Evolutionary conservation across 257 asterid species (phyloP).

Genomic region (Capsicum baccatum): DNA sequence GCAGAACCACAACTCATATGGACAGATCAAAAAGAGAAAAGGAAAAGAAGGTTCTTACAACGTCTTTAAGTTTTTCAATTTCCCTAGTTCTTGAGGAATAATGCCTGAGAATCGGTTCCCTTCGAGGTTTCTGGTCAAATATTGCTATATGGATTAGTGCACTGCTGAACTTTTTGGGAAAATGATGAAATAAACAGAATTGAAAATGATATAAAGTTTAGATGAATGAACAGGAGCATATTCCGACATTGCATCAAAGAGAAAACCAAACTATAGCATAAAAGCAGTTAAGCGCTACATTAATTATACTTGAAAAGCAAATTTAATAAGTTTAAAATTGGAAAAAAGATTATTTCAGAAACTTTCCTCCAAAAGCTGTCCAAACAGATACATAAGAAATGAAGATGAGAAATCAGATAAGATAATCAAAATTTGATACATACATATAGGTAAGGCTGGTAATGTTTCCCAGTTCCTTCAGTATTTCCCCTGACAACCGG

Average conservation of each 20-base stretch:
- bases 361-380: background rate
- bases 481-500: conserved; percentile 87
- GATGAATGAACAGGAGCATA: background rate
- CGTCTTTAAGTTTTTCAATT: conserved; percentile 55
- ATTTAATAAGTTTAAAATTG: background rate
- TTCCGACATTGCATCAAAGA: background rate
- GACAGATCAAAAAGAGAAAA: conserved; percentile 13
- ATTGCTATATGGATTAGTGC: conserved; percentile 11
- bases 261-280: background rate
- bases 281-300: background rate
- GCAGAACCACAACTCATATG: conserved; percentile 19
- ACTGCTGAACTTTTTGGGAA: background rate
- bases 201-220: background rate
- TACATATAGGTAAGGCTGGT: conserved; percentile 86
- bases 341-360: background rate
- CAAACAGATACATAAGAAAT: conserved; percentile 14
- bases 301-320: conserved; percentile 5
- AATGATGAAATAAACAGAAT: background rate
- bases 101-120: conserved; percentile 74
- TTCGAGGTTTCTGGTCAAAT: conserved; percentile 72
- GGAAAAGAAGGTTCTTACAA: conserved; percentile 56
- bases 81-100: conserved; percentile 76
- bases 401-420: conserved; percentile 24
- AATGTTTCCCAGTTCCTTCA: conserved; percentile 66
- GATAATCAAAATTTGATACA: conserved; percentile 40